Evolutionary conservation across 139 green algal genomes (phyloP), one percentile per base, ranked within the genome.

Genomic region (Coccomyxa sp.): DNA sequence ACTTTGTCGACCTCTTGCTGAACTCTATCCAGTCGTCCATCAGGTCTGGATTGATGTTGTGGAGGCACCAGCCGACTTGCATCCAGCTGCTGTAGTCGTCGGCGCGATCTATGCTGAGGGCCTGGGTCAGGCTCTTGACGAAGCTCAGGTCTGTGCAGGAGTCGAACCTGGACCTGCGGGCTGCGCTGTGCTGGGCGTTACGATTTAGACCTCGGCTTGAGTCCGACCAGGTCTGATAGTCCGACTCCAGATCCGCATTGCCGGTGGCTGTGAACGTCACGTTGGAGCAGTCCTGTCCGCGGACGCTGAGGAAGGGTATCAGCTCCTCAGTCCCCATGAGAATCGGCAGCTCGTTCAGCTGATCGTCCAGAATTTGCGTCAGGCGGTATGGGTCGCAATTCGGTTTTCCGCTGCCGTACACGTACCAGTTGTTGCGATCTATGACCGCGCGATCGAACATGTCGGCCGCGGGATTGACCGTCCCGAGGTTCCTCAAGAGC

Each of bases 401-500:
- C 50, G 72, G 72, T 35, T 76, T 76, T 39, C 37, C 41, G 72
- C 72, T 76, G 14, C 41, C 37, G 72, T 76, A 76, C 41, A 76
- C 38, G 50, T 64, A 76, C 72, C 72, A 76, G 72, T 76, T 76
- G 72, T 76, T 76, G 6, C 5, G 29, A 35, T 41, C 50, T 39
- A 76, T 76, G 37, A 76, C 72, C 31, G 72, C 72, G n/a, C 33
- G 31, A 41, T 76, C 72, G 37, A 76, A 39, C 31, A 76, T 76
- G 72, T 76, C 72, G 33, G 41, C 72, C 41, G 50, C 72, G 41
- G 72, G 16, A 41, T 76, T 76, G 36, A 35, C 50, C 41, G 73
- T 77, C 39, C 73, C 73, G 55, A 77, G 73, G 39, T 77, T 40
- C 73, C 55, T 50, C 55, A 77, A 77, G 39, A 77, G 55, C 39